Conservation (phyloP, 306 rosid genomes). For the Lagenaria siceraria region DNA sequence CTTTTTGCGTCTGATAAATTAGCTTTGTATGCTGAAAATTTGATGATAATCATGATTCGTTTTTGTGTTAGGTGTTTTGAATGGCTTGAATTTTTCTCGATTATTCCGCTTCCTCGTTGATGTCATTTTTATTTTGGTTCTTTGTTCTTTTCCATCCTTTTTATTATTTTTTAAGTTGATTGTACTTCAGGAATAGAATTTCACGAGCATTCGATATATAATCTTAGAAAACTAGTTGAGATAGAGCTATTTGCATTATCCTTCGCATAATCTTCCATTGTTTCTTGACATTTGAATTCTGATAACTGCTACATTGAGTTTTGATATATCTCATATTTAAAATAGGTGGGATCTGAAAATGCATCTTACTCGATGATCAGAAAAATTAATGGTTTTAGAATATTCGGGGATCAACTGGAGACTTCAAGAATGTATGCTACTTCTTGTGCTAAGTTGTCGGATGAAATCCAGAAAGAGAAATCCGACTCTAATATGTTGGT, state of each 20-base stretch:
- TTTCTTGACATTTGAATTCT: not conserved
- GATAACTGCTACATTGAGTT: not conserved
- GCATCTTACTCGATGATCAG: slow-evolving; percentile 16
- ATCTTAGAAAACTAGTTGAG: not conserved
- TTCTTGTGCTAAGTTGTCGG: slow-evolving; percentile 34
- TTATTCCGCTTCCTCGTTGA: not conserved
- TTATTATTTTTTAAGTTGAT: not conserved
- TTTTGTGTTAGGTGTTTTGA: not conserved
- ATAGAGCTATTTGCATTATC: not conserved
- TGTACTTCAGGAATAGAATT: not conserved
- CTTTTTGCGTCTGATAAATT: not conserved
- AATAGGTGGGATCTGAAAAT: slow-evolving; percentile 34
- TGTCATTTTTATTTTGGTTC: not conserved
- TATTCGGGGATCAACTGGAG: slow-evolving; percentile 13
- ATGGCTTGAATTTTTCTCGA: not conserved
- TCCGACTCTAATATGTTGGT: slow-evolving; percentile 62
- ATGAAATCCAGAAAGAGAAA: slow-evolving; percentile 31
- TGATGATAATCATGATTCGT: not conserved
- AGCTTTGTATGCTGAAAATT: not conserved
- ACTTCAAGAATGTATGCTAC: slow-evolving; percentile 30
- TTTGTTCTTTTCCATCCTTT: not conserved
- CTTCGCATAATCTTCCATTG: not conserved
- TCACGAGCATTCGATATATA: not conserved
- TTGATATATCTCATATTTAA: not conserved
- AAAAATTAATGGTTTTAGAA: slow-evolving; percentile 12